phyloP scores from a whole-genome alignment of 1,284 basidiomycete genomes.

The Waitea zeae region DNA sequence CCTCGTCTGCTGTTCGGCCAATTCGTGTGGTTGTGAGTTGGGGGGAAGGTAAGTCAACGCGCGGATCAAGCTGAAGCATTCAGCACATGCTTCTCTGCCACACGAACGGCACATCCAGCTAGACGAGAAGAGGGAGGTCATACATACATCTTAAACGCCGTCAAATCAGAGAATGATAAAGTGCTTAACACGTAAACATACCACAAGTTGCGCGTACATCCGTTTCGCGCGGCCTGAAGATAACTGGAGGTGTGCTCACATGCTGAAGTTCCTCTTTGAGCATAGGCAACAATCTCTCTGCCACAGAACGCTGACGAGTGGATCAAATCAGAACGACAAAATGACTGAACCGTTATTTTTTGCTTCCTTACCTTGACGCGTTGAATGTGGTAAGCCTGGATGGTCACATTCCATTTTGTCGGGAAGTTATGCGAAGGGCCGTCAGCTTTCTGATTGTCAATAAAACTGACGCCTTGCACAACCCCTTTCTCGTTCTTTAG shows the following conservation, averaged over 20 bases:
- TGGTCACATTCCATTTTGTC: conserved; percentile 39
- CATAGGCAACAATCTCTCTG: conserved; percentile 48
- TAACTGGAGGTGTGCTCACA: conserved; percentile 37
- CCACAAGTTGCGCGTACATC: conserved; percentile 75
- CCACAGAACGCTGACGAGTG: conserved; percentile 52
- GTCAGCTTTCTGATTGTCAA: conserved; percentile 39
- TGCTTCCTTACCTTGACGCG: conserved; percentile 46
- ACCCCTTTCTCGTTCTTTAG: conserved; percentile 37
- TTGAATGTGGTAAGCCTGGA: conserved; percentile 28
- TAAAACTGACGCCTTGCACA: conserved; percentile 49
- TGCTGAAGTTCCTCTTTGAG: conserved; percentile 58
- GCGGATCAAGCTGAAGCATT: conserved; percentile 61
- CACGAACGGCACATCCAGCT: conserved; percentile 84
- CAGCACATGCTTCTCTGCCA: conserved; percentile 77
- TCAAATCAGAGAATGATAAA: not conserved
- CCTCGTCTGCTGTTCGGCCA: conserved; percentile 26
- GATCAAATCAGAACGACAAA: not conserved
- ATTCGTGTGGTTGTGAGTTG: conserved; percentile 26
- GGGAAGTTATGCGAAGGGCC: conserved; percentile 48
- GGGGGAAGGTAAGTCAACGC: conserved; percentile 38
- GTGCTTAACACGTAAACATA: too few species aligned
- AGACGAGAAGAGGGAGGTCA: conserved; percentile 80
- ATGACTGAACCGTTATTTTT: not conserved
- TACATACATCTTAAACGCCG: conserved; percentile 59
- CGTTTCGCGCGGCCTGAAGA: conserved; percentile 57